A percentile compares a stretch with the other conserved stretches of the same genome.
Conservation (phyloP, 1,284 basidiomycete species). For the Tremellales sp. region DNA sequence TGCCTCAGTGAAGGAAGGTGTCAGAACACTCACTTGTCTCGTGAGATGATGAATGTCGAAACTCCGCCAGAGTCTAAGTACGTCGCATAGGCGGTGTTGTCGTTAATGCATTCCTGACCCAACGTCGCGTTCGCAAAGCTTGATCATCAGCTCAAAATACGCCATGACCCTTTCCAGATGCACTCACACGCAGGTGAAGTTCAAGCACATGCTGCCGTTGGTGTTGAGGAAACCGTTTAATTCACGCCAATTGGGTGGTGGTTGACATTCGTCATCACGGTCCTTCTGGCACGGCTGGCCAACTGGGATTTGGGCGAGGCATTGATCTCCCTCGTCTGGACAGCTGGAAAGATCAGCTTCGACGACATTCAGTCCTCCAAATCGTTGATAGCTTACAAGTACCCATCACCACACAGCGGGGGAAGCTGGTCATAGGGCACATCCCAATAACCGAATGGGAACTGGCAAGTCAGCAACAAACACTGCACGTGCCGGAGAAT, state of each 20-base stretch:
- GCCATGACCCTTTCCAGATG: too few relatives aligned
- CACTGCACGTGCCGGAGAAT: neutral
- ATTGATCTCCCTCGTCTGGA: slow-evolving; percentile 74
- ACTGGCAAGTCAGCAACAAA: slow-evolving; percentile 22
- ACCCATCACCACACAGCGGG: slow-evolving; percentile 57
- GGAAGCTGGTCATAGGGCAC: slow-evolving; percentile 54
- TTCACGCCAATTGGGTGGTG: slow-evolving; percentile 61
- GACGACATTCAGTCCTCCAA: neutral
- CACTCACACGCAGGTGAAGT: slow-evolving; percentile 71
- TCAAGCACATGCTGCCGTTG: slow-evolving; percentile 77
- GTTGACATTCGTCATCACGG: slow-evolving; percentile 76
- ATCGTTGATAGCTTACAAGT: slow-evolving; percentile 32
- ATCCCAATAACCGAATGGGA: slow-evolving; percentile 47
- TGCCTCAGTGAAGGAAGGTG: neutral
- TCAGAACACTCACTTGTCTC: slow-evolving; percentile 53
- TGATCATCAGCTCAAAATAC: too few relatives aligned
- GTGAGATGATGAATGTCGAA: slow-evolving; percentile 71
- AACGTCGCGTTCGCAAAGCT: slow-evolving; percentile 72
- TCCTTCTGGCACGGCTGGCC: slow-evolving; percentile 75
- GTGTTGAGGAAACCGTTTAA: slow-evolving; percentile 66
- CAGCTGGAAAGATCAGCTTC: slow-evolving; percentile 61
- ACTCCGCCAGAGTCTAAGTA: slow-evolving; percentile 54
- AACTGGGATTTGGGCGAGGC: slow-evolving; percentile 60
- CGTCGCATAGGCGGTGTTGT: slow-evolving; percentile 72
- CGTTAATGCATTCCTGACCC: slow-evolving; percentile 62